Base-by-base conservation (phyloP, 352 stramenopile genomes). In the Phytophthora palmivora region DNA sequence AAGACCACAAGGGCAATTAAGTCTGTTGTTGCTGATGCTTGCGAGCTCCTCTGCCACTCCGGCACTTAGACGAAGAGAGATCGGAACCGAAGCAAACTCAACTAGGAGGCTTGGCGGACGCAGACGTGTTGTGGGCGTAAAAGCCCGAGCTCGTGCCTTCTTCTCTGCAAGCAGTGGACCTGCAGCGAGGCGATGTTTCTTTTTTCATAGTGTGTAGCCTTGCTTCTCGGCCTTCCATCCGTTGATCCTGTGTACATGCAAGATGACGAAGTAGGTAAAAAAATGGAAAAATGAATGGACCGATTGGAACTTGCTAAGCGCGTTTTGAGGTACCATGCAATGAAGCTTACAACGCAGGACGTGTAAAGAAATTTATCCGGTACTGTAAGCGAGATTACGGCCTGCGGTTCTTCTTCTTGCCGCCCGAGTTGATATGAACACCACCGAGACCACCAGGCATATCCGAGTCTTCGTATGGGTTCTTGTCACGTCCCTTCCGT, bases 401-500 rank as follows among this genome's bases (percentile, higher is more conserved):
- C 46, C 79, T 78, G 58, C 85, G 86, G 43, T 74, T 79, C 49
- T 81, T 80, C 76, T 93, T 93, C 74, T 90, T 91, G 30, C 84
- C 82, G 12, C 81, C 82, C 44, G 71, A 73, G 67, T 91, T 91
- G 48, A 91, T 87, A 54, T 88, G 82, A 39, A 89, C 71, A 37
- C 69, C 76, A 16, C 61, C 53, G 21, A 72, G 34, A n/a, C 74
- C 77, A 32, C 60, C 68, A 32, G 84, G 81, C 42, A 93, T 26
- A 50, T 96, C 87, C 41, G 80, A 87, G 66, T 97, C 87, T 63
- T 95, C 89, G 74, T 99, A 99, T 33, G 97, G 97, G 75, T 98
- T 98, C 70, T 98, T 98, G 55, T 99, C 96, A 30, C 96, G 82
- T 15, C 92, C 77, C 76, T 99, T 99, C 14, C 92, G 83, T 32